These are phyloP conservation scores for Ogataea polymorpha DNA, from an alignment of 805 yeast species.

Conservation along the genomic window DNA sequence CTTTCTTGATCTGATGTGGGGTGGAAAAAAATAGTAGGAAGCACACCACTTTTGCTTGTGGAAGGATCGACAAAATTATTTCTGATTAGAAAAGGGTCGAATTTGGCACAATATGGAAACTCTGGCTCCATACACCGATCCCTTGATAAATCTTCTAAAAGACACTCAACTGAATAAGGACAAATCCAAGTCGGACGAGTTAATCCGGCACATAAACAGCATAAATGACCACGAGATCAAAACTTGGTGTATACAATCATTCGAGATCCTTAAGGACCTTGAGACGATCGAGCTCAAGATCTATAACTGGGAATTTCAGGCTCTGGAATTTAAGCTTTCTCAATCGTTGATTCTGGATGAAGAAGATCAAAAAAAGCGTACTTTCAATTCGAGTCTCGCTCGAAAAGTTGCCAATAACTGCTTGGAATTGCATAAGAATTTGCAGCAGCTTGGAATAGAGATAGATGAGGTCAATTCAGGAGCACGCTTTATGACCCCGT, in stretches of 20 bases:
- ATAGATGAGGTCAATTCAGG: conserved; percentile 45
- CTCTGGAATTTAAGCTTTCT: conserved; percentile 47
- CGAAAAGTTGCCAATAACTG: conserved; percentile 51
- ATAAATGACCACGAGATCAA: conserved; percentile 45
- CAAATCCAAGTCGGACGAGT: conserved; percentile 38
- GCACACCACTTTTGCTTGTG: conserved; percentile 8
- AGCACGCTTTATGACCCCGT: conserved; percentile 39
- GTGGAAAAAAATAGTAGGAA: conserved; percentile 1
- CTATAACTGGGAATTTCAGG: conserved; percentile 54
- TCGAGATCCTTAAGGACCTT: conserved; percentile 46
- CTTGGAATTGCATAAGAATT: conserved; percentile 41
- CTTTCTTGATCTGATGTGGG: conserved; percentile 1
- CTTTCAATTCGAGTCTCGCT: conserved; percentile 53
- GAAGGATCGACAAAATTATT: no score
- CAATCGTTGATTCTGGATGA: conserved; percentile 20
- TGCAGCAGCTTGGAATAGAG: conserved; percentile 42
- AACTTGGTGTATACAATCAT: conserved; percentile 45
- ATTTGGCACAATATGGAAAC: conserved; percentile 21
- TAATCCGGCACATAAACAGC: conserved; percentile 41
- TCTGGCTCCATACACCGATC: conserved; percentile 40
- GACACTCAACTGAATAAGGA: conserved; percentile 46
- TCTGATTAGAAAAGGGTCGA: background rate
- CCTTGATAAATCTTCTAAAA: conserved; percentile 43
- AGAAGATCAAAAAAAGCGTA: conserved; percentile 29
- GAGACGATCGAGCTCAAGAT: conserved; percentile 47